Conservation (phyloP, 2,329 filamentous ascomycete species). For the Chrysosporium keratinophilum region DNA sequence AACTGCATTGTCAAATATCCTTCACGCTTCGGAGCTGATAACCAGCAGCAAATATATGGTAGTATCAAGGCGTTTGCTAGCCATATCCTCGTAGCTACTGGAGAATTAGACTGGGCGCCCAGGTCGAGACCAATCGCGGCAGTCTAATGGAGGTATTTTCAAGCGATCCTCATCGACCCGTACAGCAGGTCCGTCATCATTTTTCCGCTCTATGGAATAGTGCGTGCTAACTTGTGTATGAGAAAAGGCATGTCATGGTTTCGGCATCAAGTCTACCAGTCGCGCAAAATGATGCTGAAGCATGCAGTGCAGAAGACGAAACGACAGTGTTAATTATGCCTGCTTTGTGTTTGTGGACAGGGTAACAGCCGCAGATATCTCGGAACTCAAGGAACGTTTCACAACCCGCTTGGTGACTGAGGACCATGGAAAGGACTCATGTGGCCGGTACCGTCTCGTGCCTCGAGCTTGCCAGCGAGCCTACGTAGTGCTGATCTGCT, state of each 20-base stretch:
- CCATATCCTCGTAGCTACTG: constrained; percentile 82
- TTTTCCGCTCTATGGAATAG: too few relatives aligned
- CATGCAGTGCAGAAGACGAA: constrained; percentile 37
- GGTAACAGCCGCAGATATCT: constrained; percentile 63
- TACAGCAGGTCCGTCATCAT: constrained; percentile 31
- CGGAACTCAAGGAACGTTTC: constrained; percentile 58
- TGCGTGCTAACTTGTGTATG: neutral
- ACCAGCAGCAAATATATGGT: constrained; percentile 69
- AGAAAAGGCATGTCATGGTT: constrained; percentile 65
- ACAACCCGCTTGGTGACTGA: constrained; percentile 62
- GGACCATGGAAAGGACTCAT: constrained; percentile 41
- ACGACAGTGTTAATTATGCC: constrained; percentile 81
- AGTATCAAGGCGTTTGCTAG: constrained; percentile 77
- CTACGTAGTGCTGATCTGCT: constrained; percentile 84
- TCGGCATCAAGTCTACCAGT: constrained; percentile 88
- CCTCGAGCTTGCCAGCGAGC: constrained; percentile 65
- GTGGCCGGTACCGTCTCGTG: constrained; percentile 36
- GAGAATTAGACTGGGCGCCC: constrained; percentile 86
- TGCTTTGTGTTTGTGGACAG: constrained; percentile 74
- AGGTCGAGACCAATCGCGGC: constrained; percentile 79
- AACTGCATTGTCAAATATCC: constrained; percentile 71
- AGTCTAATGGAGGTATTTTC: constrained; percentile 70
- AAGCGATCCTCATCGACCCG: constrained; percentile 32
- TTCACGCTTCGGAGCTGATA: constrained; percentile 60
- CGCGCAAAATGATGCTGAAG: constrained; percentile 42